Percentiles rank a stretch among this genome's conserved stretches.
Evolutionary conservation across 164 flowering plant species (phyloP).

Genomic region (Piper longum): DNA sequence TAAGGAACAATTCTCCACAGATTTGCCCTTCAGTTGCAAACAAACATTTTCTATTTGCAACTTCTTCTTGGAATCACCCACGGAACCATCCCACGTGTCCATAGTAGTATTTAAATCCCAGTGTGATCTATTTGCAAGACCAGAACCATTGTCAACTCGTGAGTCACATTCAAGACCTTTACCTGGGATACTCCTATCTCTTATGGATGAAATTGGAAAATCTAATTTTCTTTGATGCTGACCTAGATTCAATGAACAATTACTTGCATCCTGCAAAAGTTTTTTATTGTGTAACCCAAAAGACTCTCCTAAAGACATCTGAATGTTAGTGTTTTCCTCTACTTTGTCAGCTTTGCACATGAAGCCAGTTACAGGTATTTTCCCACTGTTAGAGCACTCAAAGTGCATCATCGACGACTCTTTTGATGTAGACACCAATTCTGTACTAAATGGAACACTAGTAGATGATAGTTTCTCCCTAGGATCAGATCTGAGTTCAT

Average conservation of each 20-base stretch:
- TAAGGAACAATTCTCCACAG: neutral
- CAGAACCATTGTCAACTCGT: conserved; percentile 2
- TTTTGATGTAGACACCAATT: neutral
- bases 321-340: too few species aligned
- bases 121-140: conserved; percentile 29
- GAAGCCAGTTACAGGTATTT: too few species aligned
- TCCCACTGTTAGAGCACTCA: too few species aligned
- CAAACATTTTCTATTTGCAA: neutral
- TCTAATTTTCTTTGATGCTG: conserved; percentile 3
- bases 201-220: conserved; percentile 6
- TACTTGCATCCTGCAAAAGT: conserved; percentile 1
- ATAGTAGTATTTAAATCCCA: conserved; percentile 69
- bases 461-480: neutral
- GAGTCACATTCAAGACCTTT: conserved; percentile 1
- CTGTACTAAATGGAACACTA: neutral
- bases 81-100: conserved; percentile 53
- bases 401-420: too few species aligned
- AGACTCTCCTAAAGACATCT: neutral
- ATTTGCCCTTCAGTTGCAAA: neutral
- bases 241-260: conserved; percentile 17
- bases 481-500: neutral
- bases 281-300: conserved; percentile 5
- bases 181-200: conserved; percentile 1
- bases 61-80: conserved; percentile 2
- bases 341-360: too few species aligned